Evolutionary conservation across 2,329 filamentous ascomycete genomes (phyloP), one percentile per base, ranked within the genome.

Genomic region (Penicillium sp.): DNA sequence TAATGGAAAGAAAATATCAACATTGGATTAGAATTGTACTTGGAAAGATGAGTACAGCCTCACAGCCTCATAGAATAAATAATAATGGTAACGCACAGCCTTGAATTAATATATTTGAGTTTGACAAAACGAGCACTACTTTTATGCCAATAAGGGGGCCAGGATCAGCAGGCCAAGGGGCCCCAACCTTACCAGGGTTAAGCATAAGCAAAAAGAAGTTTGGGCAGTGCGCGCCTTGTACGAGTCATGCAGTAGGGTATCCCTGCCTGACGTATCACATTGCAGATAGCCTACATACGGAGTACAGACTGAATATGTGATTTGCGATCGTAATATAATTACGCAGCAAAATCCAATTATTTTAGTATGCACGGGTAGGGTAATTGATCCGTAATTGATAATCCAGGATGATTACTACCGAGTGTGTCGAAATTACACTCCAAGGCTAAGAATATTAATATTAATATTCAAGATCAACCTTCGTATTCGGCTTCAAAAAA

Each of bases 101-200:
- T 54, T 57, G 46, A 48, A 61, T 57, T 54, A 58, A 60, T 65
- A 38, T 60, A 62, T 59, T 62, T 61, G 49, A 62, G 56, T 66
- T 66, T 59, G 52, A 40, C 37, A 55, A 46, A 47, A 41, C 43
- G 56, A 50, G 51, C 41, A 55, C 43, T 41, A 41, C 51, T 35
- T 45, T 45, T 42, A 53, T 56, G 48, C 62, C 63, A 66, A 63
- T 66, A 55, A 67, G 59, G 49, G 48, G 50, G 25, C 51, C 54
- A 65, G 61, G 65, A 66, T 67, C 62, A 60, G 61, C 64, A 59
- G 56, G 58, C 53, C 59, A 67, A 67, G 64, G 60, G 57, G 59
- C 58, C 58, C 70, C 68, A 73, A 73, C 71, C 71, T 73, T 73
- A 72, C 68, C 71, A 65, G 69, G 68, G 70, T 73, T 73, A 73